Base-by-base conservation (phyloP, 768 basidiomycete species). In the Pleurotus giganteus region DNA sequence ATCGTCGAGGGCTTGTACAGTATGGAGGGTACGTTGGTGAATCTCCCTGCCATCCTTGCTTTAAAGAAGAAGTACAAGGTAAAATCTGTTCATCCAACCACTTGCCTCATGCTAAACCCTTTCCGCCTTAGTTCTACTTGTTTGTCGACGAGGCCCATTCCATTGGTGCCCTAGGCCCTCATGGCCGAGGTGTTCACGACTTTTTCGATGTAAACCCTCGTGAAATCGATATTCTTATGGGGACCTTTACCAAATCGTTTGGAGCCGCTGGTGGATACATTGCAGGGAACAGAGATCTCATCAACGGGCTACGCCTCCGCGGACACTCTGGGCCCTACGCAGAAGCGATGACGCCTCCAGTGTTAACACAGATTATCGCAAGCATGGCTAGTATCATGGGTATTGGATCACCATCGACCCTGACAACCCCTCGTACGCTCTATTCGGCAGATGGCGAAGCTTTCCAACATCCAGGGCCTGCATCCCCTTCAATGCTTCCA, bases 381-480 rank as follows among this genome's bases (percentile, higher is more conserved):
- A 89, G 89, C 58, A 97, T 96, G 91, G 91, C 88, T 0, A 93
- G 91, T 60, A 98, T 99, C 73, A 98, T 98, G 94, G 96, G 96
- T 26, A 70, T 93, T 56, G 66, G 79, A 9, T 57, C 74, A 62
- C 75, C 29, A 17, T 63, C 26, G n/a, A 70, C 1, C 58, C 74
- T 6, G 63, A 69, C n/a, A 61, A 70, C 34, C 62, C 69, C 21
- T 60, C 67, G 19, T 54, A 68, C 9, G 58, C 62, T 26, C 60
- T 63, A 7, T 62, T 63, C 55, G 61, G 57, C 57, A 56, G 63
- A 60, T 9, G 80, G 78, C 3, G 74, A 75, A 27, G 61, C 68
- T 29, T 68, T 74, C 45, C 56, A 64, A 8, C 79, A 89, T 60
- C 88, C 86, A 1, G 91, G 92, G 36, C 88, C 86, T 15, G 89